Evolutionary conservation across 2,329 filamentous ascomycete species (phyloP).

Genomic region (Diplocarpon mali): DNA sequence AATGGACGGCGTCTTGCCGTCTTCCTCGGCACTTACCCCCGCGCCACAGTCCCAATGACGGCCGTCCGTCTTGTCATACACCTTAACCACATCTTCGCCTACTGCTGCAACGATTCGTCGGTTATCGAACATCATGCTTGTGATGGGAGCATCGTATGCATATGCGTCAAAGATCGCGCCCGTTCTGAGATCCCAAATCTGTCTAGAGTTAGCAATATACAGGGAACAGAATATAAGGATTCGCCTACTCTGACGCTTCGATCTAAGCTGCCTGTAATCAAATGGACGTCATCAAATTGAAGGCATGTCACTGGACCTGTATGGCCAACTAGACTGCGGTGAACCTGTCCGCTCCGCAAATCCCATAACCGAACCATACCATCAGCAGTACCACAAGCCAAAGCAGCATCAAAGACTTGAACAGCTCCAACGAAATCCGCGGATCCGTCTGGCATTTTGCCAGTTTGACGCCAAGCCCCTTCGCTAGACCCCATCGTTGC

Average conservation of each 20-base stretch:
- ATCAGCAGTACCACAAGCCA: constrained; percentile 93
- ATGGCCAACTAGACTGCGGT: constrained; percentile 88
- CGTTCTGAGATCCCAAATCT: constrained; percentile 98
- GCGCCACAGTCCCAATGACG: constrained; percentile 94
- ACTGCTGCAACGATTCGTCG: constrained; percentile 83
- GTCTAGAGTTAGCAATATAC: constrained; percentile 21
- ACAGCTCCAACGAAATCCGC: constrained; percentile 91
- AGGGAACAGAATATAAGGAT: not conserved
- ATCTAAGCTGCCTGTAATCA: constrained; percentile 88
- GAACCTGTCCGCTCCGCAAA: constrained; percentile 91
- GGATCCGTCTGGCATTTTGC: constrained; percentile 50
- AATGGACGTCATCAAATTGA: constrained; percentile 91
- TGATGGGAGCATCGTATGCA: constrained; percentile 84
- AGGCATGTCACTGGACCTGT: constrained; percentile 89
- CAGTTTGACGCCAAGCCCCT: constrained; percentile 59
- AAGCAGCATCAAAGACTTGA: constrained; percentile 89
- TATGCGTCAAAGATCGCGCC: constrained; percentile 93
- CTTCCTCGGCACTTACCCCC: constrained; percentile 59
- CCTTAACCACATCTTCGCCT: constrained; percentile 87
- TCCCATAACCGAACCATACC: constrained; percentile 97
- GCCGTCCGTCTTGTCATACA: constrained; percentile 95
- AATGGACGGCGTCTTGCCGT: constrained; percentile 51
- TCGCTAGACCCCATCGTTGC: constrained; percentile 53
- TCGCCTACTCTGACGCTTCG: constrained; percentile 80
- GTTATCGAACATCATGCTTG: constrained; percentile 93